Percentiles rank a stretch among this genome's conserved stretches.
Conservation (phyloP, 352 stramenopile genomes). For the Pythium pyrilobum region DNA sequence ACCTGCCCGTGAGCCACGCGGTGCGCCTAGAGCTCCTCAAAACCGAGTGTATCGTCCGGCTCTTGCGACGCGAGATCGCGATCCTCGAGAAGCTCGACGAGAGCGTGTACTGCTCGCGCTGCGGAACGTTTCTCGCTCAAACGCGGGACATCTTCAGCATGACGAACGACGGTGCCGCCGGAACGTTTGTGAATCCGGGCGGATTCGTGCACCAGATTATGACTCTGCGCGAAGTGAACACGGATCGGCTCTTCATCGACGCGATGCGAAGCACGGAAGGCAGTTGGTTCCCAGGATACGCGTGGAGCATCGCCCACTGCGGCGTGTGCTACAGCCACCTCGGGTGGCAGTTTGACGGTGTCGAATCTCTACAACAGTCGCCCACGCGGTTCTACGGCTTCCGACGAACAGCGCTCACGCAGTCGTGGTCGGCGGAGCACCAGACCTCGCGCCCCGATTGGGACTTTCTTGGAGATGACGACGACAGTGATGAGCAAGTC, state of each 20-base stretch:
- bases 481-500: not conserved
- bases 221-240: slow-evolving; percentile 53
- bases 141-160: slow-evolving; percentile 81
- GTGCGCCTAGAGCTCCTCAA: slow-evolving; percentile 54
- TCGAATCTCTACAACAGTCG: slow-evolving; percentile 16
- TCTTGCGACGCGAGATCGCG: slow-evolving; percentile 51
- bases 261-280: slow-evolving; percentile 45
- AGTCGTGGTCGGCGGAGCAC: slow-evolving; percentile 17
- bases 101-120: slow-evolving; percentile 61
- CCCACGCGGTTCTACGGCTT: slow-evolving; percentile 64
- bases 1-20: slow-evolving; percentile 54
- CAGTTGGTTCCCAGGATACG: slow-evolving; percentile 77
- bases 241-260: slow-evolving; percentile 39
- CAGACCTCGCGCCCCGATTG: not conserved
- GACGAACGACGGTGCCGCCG: slow-evolving; percentile 43
- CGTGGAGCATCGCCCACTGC: slow-evolving; percentile 80
- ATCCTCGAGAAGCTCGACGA: slow-evolving; percentile 57
- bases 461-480: slow-evolving; percentile 1
- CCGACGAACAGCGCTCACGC: slow-evolving; percentile 49
- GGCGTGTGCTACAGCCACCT: slow-evolving; percentile 60
- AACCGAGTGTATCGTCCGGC: slow-evolving; percentile 52
- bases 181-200: slow-evolving; percentile 79
- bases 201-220: slow-evolving; percentile 79
- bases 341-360: slow-evolving; percentile 69
- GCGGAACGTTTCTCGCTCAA: slow-evolving; percentile 50